Evolutionary conservation across 345 rosid genomes (phyloP), one percentile per base, ranked within the genome.

Genomic region (Lepidium sativum): DNA sequence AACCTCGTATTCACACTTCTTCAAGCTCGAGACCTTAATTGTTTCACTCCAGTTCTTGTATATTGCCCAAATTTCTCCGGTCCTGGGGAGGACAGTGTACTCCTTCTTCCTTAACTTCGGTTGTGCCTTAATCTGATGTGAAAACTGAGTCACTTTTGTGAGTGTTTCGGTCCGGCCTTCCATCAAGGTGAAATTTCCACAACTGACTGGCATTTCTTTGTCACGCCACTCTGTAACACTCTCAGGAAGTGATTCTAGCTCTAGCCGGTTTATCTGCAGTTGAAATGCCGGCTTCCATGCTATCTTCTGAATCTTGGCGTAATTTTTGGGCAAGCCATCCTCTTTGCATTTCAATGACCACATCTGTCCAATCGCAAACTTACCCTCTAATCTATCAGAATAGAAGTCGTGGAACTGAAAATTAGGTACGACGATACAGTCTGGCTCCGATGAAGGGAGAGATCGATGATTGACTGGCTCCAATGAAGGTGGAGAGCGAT

Each of bases 31-130:
- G 10, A 29, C 18, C 38, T 66, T 70, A 15, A 89, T 79, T 43
- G 47, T 65, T 6, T 75, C 60, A 71, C 71, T 78, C 92, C 99
- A 94, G 77, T 84, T 70, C 81, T 81, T 94, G 80, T 87, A 86
- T 68, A 94, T 68, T 50, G 87, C 96, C 96, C 99, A 90, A 23
- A 77, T 78, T 71, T 86, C 91, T 2, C 99, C 95, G n/a, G 78
- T 75, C 69, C 57, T 78, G 5, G 99, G 97, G 74, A 80, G 71
- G 74, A 94, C 73, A 53, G 62, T 74, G 72, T 49, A 81, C n/a
- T 73, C 52, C 35, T 60, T 77, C 7, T 10, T 41, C n/a, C 41
- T 18, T 12, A 59, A 76, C 27, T 6, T 21, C 29, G 29, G 29
- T 65, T 75, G 77, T 63, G 72, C 77, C 11, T 16, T 40, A 9